Conservation (phyloP, 2,329 filamentous ascomycete genomes). For the Tolypocladium amazonense region DNA sequence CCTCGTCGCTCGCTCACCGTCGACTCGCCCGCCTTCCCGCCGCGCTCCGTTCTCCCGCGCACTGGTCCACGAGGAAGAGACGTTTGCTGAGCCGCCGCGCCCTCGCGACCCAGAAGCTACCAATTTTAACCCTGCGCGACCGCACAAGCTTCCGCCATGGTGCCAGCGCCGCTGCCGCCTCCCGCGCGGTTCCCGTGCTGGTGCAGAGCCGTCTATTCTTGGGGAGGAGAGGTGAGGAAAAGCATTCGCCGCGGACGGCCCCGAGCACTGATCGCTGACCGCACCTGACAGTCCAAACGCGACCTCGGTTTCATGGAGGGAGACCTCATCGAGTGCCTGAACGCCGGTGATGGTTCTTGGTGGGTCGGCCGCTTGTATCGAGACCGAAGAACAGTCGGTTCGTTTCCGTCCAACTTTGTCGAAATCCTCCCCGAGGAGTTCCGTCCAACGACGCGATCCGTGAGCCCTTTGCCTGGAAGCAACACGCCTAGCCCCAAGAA, state of each 20-base stretch:
- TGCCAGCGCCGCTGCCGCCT: slow-evolving; percentile 46
- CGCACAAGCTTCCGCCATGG: slow-evolving; percentile 28
- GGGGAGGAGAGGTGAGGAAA: slow-evolving; percentile 66
- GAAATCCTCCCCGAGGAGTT: slow-evolving; percentile 79
- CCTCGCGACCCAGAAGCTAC: background rate
- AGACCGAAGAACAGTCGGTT: slow-evolving; percentile 80
- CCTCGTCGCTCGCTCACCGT: background rate
- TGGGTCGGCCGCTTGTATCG: slow-evolving; percentile 90
- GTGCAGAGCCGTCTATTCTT: slow-evolving; percentile 85
- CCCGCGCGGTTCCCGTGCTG: slow-evolving; percentile 81
- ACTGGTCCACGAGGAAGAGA: background rate
- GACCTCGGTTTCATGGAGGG: slow-evolving; percentile 96
- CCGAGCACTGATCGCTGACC: slow-evolving; percentile 10
- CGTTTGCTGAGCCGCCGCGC: background rate
- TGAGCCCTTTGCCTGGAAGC: slow-evolving; percentile 47
- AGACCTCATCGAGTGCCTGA: slow-evolving; percentile 94
- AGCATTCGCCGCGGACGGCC: background rate
- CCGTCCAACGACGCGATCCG: slow-evolving; percentile 57
- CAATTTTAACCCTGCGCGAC: background rate
- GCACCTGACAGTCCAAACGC: slow-evolving; percentile 58
- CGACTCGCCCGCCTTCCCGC: background rate
- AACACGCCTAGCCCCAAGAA: slow-evolving; percentile 43
- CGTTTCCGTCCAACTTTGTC: slow-evolving; percentile 97
- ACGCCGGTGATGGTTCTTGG: slow-evolving; percentile 95
- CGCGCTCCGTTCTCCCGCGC: background rate